Base-by-base conservation (phyloP, 371 early-diverging fungal species). In the Apophysomyces variabilis region DNA sequence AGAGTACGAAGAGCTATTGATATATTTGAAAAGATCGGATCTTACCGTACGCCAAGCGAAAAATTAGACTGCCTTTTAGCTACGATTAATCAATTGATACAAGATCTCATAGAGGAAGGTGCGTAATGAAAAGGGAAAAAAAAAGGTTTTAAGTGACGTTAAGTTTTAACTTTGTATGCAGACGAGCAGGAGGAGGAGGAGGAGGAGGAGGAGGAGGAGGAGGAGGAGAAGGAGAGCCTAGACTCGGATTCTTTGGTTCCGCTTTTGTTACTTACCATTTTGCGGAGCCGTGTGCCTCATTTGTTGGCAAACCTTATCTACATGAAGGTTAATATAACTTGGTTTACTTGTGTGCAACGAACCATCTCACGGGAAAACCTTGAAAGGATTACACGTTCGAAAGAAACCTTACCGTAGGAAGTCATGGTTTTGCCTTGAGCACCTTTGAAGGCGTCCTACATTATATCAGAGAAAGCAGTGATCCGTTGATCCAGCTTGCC, bases 371-470 rank as follows among this genome's bases (percentile, higher is more conserved):
- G 7, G 38, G 4, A 5, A 18, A 56, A 61, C 44, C 66, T 41
- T 41, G 41, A 41, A 26, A 81, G 73, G 82, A 87, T 44, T 87
- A 79, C 65, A 73, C 80, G 1, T 78, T 85, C 38, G 78, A 83
- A 54, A 66, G 71, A 38, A 75, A 83, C 45, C 57, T 82, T 1
- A 60, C 68, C 0, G 60, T 65, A 11, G 87, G 87, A n/a, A 71
- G 73, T 58, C 79, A 79, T 46, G 87, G 85, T 5, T 87, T 83
- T 66, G 79, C 85, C 1, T 67, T 87, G 12, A 85, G 83, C 35
- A 85, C 87, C 5, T 61, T 87, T 57, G 87, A 87, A 44, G 85
- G 77, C 0, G 85, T 83, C 2, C 57, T 85, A 7, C 77, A 80
- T 4, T 87, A 85, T 56, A 76, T 87, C 7, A 65, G 75, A 18